Percentiles rank a stretch among this genome's conserved stretches.
Evolutionary conservation across 805 yeast genomes (phyloP).

Genomic region (Ogataea zsoltii): DNA sequence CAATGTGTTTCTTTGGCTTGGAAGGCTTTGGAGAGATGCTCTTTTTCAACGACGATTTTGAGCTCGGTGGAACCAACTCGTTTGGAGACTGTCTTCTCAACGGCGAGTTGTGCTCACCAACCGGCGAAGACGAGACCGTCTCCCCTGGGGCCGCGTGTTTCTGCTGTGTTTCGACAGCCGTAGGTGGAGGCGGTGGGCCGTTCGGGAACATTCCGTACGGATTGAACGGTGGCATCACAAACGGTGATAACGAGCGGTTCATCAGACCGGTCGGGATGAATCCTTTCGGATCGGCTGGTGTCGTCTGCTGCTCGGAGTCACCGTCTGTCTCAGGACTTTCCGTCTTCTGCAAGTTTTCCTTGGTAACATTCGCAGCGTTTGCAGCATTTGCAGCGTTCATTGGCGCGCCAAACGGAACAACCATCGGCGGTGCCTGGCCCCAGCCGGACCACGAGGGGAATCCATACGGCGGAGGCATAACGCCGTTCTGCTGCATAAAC

Average conservation of each 20-base stretch:
- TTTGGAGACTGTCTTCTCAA: slow-evolving; percentile 17
- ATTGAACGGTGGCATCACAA: slow-evolving; percentile 50
- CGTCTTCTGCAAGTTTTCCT: slow-evolving; percentile 2
- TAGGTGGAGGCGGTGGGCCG: slow-evolving; percentile 12
- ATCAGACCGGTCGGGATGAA: slow-evolving; percentile 27
- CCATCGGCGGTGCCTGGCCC: slow-evolving; percentile 17
- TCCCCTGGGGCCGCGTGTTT: slow-evolving; percentile 1
- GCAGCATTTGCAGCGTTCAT: too few species aligned
- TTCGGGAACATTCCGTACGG: slow-evolving; percentile 41
- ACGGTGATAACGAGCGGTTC: slow-evolving; percentile 36
- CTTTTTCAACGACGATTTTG: slow-evolving; percentile 15
- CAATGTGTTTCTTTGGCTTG: slow-evolving; percentile 46
- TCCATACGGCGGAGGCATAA: slow-evolving; percentile 24
- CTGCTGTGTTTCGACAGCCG: slow-evolving; percentile 2
- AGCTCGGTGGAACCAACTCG: slow-evolving; percentile 8
- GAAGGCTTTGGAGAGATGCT: slow-evolving; percentile 25
- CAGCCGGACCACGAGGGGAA: slow-evolving; percentile 15
- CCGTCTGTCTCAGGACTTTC: slow-evolving; percentile 7
- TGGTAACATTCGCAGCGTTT: not conserved
- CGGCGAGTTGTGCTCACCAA: slow-evolving; percentile 2
- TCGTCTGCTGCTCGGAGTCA: slow-evolving; percentile 2
- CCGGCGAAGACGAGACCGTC: slow-evolving; percentile 4
- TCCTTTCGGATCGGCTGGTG: slow-evolving; percentile 3
- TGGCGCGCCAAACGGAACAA: slow-evolving; percentile 13
- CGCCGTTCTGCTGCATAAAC: slow-evolving; percentile 15